A percentile compares a stretch with the other conserved stretches of the same genome.
phyloP scores from a whole-genome alignment of 1,284 basidiomycete species.

The Pseudozyma tsukubaensis region DNA sequence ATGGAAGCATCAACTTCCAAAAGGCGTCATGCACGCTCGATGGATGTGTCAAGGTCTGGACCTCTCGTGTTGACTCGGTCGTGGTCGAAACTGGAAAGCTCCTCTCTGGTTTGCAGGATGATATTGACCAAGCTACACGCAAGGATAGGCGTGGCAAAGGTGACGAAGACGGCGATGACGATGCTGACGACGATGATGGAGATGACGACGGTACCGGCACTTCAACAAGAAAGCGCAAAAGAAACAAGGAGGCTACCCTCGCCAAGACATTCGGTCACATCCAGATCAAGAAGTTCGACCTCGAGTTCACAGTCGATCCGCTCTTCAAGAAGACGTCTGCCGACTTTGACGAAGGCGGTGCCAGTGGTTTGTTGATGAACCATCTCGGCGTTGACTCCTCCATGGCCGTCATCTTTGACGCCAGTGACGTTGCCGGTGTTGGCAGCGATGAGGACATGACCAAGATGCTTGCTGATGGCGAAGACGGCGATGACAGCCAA shows the following conservation, averaged over 20 bases:
- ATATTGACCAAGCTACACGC: constrained; percentile 51
- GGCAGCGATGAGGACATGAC: constrained; percentile 76
- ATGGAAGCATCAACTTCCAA: constrained; percentile 87
- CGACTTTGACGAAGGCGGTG: constrained; percentile 98
- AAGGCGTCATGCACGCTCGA: constrained; percentile 97
- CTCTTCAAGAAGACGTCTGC: constrained; percentile 97
- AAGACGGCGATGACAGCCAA: constrained; percentile 23
- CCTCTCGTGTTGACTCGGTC: constrained; percentile 94
- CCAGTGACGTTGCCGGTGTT: constrained; percentile 84
- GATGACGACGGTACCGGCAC: constrained; percentile 75
- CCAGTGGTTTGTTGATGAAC: constrained; percentile 76
- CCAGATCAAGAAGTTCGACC: constrained; percentile 78
- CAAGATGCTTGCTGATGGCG: constrained; percentile 40
- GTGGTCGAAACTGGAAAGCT: constrained; percentile 97
- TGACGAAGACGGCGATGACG: constrained; percentile 71
- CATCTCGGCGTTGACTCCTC: constrained; percentile 79
- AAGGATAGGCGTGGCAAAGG: constrained; percentile 58
- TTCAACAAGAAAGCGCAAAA: constrained; percentile 71
- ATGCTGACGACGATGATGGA: constrained; percentile 67
- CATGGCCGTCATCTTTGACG: constrained; percentile 93
- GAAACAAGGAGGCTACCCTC: constrained; percentile 64
- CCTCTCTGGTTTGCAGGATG: constrained; percentile 84
- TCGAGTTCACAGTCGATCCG: constrained; percentile 93
- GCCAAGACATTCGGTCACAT: constrained; percentile 74
- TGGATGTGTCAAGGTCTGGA: constrained; percentile 99